Evolutionary conservation across 192 early-diverging fungal species (phyloP).

Genomic region (Mortierella claussenii): DNA sequence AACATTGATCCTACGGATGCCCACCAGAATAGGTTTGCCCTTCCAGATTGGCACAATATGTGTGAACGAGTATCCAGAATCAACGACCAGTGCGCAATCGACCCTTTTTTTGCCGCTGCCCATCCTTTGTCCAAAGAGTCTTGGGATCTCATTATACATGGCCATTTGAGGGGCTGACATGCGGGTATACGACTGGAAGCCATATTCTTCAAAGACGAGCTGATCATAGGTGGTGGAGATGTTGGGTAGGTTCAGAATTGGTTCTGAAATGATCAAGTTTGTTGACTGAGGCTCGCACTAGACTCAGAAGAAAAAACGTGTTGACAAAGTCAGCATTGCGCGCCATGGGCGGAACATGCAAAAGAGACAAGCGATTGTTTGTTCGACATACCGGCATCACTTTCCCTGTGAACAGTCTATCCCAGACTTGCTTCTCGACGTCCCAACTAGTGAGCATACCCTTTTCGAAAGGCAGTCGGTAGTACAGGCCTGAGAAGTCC

Average conservation of each 20-base stretch:
- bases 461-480: slow-evolving; percentile 84
- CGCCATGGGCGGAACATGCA: too few species aligned
- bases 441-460: slow-evolving; percentile 85
- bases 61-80: slow-evolving; percentile 85
- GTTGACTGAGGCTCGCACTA: slow-evolving; percentile 71
- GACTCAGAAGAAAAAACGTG: not conserved
- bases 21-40: slow-evolving; percentile 63
- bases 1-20: slow-evolving; percentile 79
- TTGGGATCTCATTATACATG: slow-evolving; percentile 61
- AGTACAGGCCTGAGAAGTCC: slow-evolving; percentile 79
- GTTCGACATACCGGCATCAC: slow-evolving; percentile 64
- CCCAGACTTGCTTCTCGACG: slow-evolving; percentile 81
- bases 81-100: slow-evolving; percentile 79
- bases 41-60: slow-evolving; percentile 77
- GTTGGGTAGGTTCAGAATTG: slow-evolving; percentile 80
- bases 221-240: slow-evolving; percentile 81
- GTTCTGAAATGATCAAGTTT: slow-evolving; percentile 77
- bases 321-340: not conserved
- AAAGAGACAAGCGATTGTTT: not conserved
- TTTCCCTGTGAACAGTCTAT: slow-evolving; percentile 74
- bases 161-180: slow-evolving; percentile 61
- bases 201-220: slow-evolving; percentile 88
- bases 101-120: slow-evolving; percentile 38
- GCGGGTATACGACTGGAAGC: slow-evolving; percentile 66
- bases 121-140: slow-evolving; percentile 52